Evolutionary conservation across 2,329 filamentous ascomycete genomes (phyloP).

Genomic region (Sporothrix phasma): DNA sequence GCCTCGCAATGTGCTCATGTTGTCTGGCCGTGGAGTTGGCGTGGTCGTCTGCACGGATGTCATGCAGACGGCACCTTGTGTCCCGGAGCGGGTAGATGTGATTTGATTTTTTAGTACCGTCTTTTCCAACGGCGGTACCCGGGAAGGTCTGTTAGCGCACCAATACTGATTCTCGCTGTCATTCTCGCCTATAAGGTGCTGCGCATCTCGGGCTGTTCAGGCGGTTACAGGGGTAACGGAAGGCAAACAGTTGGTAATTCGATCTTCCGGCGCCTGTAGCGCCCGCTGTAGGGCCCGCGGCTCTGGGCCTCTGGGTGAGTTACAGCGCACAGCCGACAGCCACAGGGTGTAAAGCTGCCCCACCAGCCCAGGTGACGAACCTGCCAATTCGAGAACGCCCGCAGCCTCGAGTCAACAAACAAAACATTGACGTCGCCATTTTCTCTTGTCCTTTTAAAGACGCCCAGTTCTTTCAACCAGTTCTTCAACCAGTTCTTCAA

Average conservation of each 20-base stretch:
- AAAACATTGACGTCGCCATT: too few relatives aligned
- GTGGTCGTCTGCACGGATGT: not conserved
- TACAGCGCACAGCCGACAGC: too few relatives aligned
- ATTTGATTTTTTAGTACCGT: not conserved
- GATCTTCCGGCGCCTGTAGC: conserved; percentile 7
- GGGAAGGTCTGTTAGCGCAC: not conserved
- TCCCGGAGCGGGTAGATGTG: not conserved
- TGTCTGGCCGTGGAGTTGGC: not conserved
- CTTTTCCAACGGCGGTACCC: not conserved
- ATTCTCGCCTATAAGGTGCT: not conserved
- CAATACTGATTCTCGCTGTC: not conserved
- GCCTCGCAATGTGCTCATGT: conserved; percentile 12
- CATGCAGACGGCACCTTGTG: not conserved
- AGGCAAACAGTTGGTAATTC: conserved; percentile 5
- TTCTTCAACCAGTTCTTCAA: not conserved
- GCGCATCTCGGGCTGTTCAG: not conserved
- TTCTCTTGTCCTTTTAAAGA: not conserved
- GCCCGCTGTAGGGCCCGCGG: too few relatives aligned
- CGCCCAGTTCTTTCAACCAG: not conserved
- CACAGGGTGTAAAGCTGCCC: too few relatives aligned
- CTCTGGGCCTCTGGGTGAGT: too few relatives aligned
- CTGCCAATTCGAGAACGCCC: not conserved
- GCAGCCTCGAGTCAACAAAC: too few relatives aligned
- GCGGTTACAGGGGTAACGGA: not conserved
- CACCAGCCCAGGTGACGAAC: not conserved